phyloP scores from a whole-genome alignment of 148 eudicot species.

The Euryodendron excelsum region DNA sequence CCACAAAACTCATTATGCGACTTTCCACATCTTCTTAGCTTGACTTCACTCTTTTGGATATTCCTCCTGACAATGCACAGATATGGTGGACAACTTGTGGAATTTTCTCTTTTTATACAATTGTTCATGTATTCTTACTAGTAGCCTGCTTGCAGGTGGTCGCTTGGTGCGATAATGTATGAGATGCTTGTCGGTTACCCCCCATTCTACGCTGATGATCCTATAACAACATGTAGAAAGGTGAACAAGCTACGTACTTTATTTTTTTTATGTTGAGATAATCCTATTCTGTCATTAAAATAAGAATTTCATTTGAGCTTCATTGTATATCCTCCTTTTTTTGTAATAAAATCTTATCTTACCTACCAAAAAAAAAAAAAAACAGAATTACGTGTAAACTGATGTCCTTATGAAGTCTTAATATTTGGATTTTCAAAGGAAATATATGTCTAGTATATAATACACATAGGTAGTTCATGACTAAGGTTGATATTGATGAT shows the following conservation, averaged over 20 bases:
- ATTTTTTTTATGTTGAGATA: background rate
- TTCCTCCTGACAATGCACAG: background rate
- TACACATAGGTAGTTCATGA: background rate
- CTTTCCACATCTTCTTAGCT: background rate
- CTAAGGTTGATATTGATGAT: background rate
- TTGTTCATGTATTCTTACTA: background rate
- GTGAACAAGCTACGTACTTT: conserved; percentile 21
- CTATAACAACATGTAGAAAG: conserved; percentile 70
- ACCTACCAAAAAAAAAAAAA: no score
- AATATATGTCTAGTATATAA: background rate
- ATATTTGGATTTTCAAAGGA: background rate
- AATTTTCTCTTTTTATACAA: background rate
- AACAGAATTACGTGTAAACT: background rate
- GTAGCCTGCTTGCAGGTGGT: conserved; percentile 55
- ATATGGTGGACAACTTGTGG: background rate
- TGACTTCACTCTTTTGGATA: background rate
- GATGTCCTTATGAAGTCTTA: background rate
- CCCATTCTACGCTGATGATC: conserved; percentile 72
- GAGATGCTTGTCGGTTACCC: conserved; percentile 88
- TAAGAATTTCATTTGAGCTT: no score
- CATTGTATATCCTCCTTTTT: no score
- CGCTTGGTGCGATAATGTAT: conserved; percentile 75
- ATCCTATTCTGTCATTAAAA: background rate
- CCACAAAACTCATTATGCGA: background rate
- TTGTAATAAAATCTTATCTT: no score